These are phyloP conservation scores for Suillus americanus DNA, from an alignment of 768 basidiomycete species.

Conservation along the genomic window DNA sequence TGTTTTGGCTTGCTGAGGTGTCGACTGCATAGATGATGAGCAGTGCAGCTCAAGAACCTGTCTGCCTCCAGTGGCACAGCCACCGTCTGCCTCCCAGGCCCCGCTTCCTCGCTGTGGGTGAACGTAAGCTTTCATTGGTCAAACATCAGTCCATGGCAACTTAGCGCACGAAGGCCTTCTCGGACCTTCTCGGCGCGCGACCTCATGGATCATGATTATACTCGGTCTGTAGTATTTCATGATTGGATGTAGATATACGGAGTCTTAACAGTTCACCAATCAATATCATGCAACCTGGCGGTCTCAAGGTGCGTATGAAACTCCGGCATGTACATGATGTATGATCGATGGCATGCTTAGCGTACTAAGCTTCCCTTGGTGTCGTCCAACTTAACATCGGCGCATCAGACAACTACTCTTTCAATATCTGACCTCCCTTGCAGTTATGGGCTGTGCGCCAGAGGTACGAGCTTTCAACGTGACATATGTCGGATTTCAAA, in stretches of 20 bases:
- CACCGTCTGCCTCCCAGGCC: background rate
- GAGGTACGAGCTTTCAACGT: background rate
- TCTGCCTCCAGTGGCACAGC: background rate
- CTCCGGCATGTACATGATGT: background rate
- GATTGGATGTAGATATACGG: background rate
- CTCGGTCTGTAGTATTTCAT: background rate
- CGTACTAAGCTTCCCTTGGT: background rate
- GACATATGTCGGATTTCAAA: background rate
- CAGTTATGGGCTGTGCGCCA: background rate
- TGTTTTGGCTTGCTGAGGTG: background rate
- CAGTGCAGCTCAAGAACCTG: background rate
- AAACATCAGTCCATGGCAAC: background rate
- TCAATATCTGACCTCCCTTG: background rate
- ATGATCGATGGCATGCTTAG: background rate
- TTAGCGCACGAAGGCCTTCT: background rate
- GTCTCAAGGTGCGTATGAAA: background rate
- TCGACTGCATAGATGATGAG: background rate
- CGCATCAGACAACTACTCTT: background rate
- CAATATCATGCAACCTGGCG: background rate
- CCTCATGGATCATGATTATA: background rate
- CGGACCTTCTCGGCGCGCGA: background rate
- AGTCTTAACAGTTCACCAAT: background rate
- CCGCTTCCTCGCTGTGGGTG: background rate
- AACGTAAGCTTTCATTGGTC: background rate
- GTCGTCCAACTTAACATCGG: background rate